phyloP scores from a whole-genome alignment of 2,329 filamentous ascomycete species.

The Blastomyces parvus region DNA sequence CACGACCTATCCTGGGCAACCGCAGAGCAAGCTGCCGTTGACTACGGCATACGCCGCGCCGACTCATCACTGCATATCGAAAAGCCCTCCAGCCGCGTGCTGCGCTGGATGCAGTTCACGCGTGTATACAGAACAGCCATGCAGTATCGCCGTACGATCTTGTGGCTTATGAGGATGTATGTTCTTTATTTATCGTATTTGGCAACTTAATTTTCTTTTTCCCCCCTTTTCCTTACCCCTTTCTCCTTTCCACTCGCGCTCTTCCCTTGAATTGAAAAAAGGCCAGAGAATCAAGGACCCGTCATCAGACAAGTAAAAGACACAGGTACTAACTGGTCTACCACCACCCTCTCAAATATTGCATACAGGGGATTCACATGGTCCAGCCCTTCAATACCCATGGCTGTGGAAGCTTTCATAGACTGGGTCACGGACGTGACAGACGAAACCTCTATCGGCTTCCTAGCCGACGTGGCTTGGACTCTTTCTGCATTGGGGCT shows the following conservation, averaged over 20 bases:
- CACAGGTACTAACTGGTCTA: background rate
- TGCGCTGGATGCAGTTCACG: slow-evolving; percentile 14
- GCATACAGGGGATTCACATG: slow-evolving; percentile 13
- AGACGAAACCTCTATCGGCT: slow-evolving; percentile 12
- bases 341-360: background rate
- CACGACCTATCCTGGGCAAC: slow-evolving; percentile 14
- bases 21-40: slow-evolving; percentile 15
- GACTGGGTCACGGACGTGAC: slow-evolving; percentile 18
- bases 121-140: slow-evolving; percentile 13
- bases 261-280: too few species aligned
- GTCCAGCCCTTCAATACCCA: slow-evolving; percentile 13
- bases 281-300: background rate
- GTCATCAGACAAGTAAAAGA: background rate
- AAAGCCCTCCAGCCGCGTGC: slow-evolving; percentile 10
- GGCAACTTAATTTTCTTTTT: too few species aligned
- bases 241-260: too few species aligned
- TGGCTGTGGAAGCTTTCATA: slow-evolving; percentile 14
- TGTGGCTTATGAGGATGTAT: slow-evolving; percentile 16
- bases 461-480: slow-evolving; percentile 17
- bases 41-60: slow-evolving; percentile 14
- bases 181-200: background rate
- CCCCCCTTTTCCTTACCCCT: background rate
- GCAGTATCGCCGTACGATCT: slow-evolving; percentile 15
- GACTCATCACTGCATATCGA: slow-evolving; percentile 9
- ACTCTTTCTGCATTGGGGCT: slow-evolving; percentile 12